Conservation (phyloP, 2,329 filamentous ascomycete species). For the Botryotinia narcissicola region DNA sequence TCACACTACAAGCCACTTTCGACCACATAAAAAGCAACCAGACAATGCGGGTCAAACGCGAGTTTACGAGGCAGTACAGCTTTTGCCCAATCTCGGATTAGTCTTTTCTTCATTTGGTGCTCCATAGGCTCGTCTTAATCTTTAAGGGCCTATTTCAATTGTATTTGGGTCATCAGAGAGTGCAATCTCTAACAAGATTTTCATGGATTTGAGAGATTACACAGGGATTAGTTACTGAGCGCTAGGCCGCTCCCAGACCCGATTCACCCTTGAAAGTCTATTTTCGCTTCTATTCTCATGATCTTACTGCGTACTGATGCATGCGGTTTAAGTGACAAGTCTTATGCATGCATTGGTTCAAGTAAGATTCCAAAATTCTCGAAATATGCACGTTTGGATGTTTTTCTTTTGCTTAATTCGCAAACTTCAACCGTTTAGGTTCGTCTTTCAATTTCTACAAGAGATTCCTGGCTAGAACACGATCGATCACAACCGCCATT, state of each 20-base stretch:
- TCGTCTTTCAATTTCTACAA: background rate
- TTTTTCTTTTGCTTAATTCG: background rate
- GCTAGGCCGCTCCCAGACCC: conserved; percentile 2
- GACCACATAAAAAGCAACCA: background rate
- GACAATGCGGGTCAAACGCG: conserved; percentile 7
- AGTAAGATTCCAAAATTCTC: background rate
- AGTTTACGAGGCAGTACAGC: background rate
- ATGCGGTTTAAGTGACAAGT: conserved; percentile 2
- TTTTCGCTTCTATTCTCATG: conserved; percentile 1
- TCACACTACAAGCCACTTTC: conserved; percentile 7
- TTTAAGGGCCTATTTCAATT: background rate
- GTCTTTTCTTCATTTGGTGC: background rate
- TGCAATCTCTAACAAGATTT: background rate
- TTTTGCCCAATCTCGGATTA: background rate
- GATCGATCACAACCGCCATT: background rate
- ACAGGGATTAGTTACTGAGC: background rate
- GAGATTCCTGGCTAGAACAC: background rate
- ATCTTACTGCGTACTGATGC: background rate
- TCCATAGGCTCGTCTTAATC: background rate
- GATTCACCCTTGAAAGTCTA: background rate
- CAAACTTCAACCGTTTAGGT: conserved; percentile 7
- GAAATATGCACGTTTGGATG: conserved; percentile 2
- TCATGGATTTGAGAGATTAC: background rate
- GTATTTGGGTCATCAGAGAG: background rate
- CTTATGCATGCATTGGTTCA: background rate